A percentile compares a stretch with the other conserved stretches of the same genome.
phyloP scores from a whole-genome alignment of 176 grass and related monocot species.

The Zea luxurians region DNA sequence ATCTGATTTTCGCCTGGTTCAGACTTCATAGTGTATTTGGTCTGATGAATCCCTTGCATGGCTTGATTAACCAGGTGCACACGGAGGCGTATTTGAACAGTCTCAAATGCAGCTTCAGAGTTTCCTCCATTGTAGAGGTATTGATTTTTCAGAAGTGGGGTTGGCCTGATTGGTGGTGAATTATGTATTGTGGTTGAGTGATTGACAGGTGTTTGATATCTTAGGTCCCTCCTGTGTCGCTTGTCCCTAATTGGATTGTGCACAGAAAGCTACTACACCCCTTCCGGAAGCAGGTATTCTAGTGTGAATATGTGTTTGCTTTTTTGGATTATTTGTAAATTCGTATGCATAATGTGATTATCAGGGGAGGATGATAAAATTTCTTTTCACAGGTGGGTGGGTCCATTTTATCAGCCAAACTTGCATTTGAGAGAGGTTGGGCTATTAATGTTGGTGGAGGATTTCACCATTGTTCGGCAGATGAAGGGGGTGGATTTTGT shows the following conservation, averaged over 20 bases:
- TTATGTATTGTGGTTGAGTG: background rate
- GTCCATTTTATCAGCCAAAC: constrained; percentile 77
- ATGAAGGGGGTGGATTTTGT: constrained; percentile 77
- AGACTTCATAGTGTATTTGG: background rate
- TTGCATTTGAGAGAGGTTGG: constrained; percentile 85
- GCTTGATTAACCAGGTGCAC: constrained; percentile 63
- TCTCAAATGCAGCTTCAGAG: constrained; percentile 74
- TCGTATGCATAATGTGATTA: background rate
- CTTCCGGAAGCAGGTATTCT: constrained; percentile 72
- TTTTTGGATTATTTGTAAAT: background rate
- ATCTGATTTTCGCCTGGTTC: background rate
- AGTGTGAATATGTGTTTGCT: constrained; percentile 24
- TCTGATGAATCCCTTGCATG: constrained; percentile 1
- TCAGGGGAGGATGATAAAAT: background rate
- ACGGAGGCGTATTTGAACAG: constrained; percentile 63
- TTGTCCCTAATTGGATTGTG: constrained; percentile 75
- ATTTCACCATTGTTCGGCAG: constrained; percentile 92
- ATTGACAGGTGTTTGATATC: background rate
- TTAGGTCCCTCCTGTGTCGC: constrained; percentile 65
- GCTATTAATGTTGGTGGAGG: constrained; percentile 89
- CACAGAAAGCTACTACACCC: constrained; percentile 72
- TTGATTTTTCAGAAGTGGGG: constrained; percentile 4
- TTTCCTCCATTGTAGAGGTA: constrained; percentile 85
- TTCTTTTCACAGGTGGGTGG: constrained; percentile 59
- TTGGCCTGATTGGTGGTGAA: background rate